Conservation (phyloP, 345 rosid genomes). For the Syzygium grande region DNA sequence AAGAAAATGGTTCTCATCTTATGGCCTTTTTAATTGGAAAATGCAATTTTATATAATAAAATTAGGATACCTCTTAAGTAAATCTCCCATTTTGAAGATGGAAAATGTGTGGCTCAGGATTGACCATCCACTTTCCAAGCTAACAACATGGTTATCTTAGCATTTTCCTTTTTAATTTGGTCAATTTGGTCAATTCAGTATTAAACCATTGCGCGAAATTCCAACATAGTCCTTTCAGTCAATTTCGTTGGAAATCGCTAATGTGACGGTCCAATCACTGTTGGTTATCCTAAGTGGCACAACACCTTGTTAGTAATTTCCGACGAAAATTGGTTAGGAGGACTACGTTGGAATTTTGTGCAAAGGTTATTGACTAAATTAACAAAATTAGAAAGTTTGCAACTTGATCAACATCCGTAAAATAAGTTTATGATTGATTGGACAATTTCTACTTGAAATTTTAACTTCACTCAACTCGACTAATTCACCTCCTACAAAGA, state of each 20-base stretch:
- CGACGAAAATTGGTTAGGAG: fast-evolving
- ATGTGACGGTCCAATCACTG: fast-evolving
- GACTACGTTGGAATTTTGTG: background rate
- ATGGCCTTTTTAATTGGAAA: no score
- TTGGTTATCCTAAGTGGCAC: fast-evolving
- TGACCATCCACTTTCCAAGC: no score
- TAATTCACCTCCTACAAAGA: background rate
- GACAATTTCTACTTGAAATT: background rate
- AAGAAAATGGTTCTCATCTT: no score
- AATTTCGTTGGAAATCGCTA: background rate
- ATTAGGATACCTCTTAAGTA: no score
- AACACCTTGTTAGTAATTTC: fast-evolving
- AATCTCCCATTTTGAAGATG: no score
- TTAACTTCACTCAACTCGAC: background rate
- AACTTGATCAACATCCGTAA: background rate
- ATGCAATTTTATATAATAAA: no score
- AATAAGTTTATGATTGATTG: background rate
- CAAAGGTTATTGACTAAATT: background rate
- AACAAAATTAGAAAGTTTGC: background rate
- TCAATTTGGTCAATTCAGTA: background rate
- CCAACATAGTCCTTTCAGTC: background rate
- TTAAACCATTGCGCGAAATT: background rate
- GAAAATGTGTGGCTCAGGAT: no score
- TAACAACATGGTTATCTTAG: no score
- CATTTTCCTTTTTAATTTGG: no score